A percentile compares a stretch with the other conserved stretches of the same genome.
phyloP scores from a whole-genome alignment of 2,329 filamentous ascomycete genomes.

The Fusarium denticulatum region DNA sequence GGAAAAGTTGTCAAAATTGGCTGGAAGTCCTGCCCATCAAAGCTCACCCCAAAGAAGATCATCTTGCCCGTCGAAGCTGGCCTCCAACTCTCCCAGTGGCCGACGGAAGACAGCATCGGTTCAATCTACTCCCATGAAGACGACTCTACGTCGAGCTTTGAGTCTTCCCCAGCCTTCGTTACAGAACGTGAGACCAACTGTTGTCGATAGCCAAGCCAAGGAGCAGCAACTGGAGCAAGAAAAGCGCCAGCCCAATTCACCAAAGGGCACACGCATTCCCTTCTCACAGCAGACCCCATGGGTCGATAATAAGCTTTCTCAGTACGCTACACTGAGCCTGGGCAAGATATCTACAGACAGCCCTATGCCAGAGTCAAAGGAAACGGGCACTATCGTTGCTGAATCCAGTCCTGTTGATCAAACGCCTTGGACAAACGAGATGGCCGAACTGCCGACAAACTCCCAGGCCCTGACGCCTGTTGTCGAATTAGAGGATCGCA shows the following conservation, averaged over 20 bases:
- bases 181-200: neutral
- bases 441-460: neutral
- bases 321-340: constrained; percentile 22
- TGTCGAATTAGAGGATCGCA: neutral
- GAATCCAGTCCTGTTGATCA: constrained; percentile 21
- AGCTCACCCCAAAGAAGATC: neutral
- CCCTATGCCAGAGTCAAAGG: neutral
- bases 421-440: constrained; percentile 35
- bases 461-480: neutral
- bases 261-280: constrained; percentile 10
- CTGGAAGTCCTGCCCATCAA: neutral
- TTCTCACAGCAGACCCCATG: constrained; percentile 43
- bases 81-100: neutral
- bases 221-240: neutral
- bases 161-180: neutral
- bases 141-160: neutral
- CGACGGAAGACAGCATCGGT: neutral
- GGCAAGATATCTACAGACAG: neutral
- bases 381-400: neutral
- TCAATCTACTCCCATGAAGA: neutral
- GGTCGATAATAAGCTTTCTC: constrained; percentile 33
- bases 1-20: constrained; percentile 32
- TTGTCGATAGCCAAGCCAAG: neutral
- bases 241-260: neutral
- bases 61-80: neutral